Evolutionary conservation across 179 eudicot species (phyloP), one percentile per base, ranked within the genome.

Genomic region (Spinacia oleracea): DNA sequence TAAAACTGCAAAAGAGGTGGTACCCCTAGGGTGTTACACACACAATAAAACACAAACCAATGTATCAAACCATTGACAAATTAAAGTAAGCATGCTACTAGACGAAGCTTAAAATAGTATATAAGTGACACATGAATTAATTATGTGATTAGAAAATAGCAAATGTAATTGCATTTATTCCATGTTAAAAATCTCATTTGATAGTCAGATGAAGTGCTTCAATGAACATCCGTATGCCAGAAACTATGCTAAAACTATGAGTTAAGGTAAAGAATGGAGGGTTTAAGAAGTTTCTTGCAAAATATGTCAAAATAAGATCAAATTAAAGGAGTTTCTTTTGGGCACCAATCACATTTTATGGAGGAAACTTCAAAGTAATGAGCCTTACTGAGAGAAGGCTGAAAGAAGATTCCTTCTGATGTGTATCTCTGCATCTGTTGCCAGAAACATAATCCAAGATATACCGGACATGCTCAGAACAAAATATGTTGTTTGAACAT

Each of bases 341-440:
- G 8, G 56, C 51, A 78, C 34, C 32, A 66, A 46, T 6, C 46
- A 42, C 11, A 64, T 51, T 53, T 27, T 29, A 68, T 6, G 21
- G 31, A 62, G 38, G 70, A n/a, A 42, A 65, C 1, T 51, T 72
- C 40, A 46, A 80, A 79, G 56, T 59, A 77, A 64, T 59, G 48
- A 67, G 53, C 75, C 93, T 89, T 88, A 94, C 99, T 83, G 85
- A 81, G 78, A 96, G 90, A 70, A 96, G 93, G 73, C 86, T 83
- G 78, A 87, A 58, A 42, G 86, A 73, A 74, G 88, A 79, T 63
- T 80, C 86, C 77, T 81, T 79, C 68, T 81, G 74, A 35, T 43
- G 42, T 72, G 82, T 73, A 70, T 85, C 81, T 77, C 79, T 84
- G 64, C 81, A 77, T 70, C 75, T 83, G 68, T 81, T 85, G 75